These are phyloP conservation scores for Sordaria brevicollis DNA, from an alignment of 495 filamentous ascomycete genomes.

Conservation along the genomic window DNA sequence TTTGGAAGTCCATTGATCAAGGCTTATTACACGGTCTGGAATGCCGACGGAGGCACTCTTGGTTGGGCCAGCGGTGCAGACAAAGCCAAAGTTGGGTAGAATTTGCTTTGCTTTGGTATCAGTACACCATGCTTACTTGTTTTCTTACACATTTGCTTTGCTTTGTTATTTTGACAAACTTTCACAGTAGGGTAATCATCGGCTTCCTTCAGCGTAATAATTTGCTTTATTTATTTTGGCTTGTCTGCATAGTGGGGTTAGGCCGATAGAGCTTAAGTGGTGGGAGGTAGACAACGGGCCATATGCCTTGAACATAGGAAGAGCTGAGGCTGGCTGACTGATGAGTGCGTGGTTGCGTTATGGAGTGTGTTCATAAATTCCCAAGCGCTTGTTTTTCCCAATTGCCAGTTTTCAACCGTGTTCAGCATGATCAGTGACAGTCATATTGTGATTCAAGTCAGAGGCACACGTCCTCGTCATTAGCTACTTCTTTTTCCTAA, in stretches of 20 bases:
- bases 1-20: conserved; percentile 11
- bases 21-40: conserved; percentile 19
- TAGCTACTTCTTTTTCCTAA: background rate
- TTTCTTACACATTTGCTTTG: too few species aligned
- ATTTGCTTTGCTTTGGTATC: too few species aligned
- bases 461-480: background rate
- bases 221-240: too few species aligned
- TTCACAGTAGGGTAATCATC: too few species aligned
- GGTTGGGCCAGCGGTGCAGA: background rate
- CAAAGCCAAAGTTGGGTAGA: too few species aligned
- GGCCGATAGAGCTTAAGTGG: background rate
- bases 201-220: too few species aligned
- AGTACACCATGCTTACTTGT: too few species aligned
- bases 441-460: background rate
- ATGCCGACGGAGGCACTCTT: background rate
- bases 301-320: background rate
- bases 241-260: too few species aligned
- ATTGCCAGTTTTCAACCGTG: too few species aligned
- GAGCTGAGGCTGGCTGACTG: background rate
- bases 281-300: background rate
- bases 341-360: background rate
- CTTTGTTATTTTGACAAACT: too few species aligned
- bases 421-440: background rate
- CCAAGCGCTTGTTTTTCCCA: too few species aligned
- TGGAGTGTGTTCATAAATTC: background rate